phyloP scores from a whole-genome alignment of 106 monocot genomes.

The Alisma plantagoaquatica region DNA sequence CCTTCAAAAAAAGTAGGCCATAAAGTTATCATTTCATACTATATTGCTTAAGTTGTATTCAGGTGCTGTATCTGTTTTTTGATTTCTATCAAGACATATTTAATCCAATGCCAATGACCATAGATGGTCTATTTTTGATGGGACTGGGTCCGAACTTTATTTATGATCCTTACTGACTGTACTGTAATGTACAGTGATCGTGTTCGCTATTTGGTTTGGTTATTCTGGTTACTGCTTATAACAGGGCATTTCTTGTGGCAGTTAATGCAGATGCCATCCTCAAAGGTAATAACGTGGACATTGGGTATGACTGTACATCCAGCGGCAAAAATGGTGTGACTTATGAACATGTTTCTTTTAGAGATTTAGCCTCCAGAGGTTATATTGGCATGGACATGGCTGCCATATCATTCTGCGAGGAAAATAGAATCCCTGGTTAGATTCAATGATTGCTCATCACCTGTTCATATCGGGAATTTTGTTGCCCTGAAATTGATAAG shows the following conservation, averaged over 20 bases:
- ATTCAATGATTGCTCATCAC: neutral
- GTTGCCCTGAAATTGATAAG: neutral
- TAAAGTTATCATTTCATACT: neutral
- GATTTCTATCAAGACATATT: too few species aligned
- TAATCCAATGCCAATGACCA: too few species aligned
- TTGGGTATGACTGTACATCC: slow-evolving; percentile 53
- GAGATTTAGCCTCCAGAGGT: slow-evolving; percentile 59
- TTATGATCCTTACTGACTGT: too few species aligned
- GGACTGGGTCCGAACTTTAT: too few species aligned
- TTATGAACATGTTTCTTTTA: slow-evolving; percentile 87
- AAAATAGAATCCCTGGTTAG: slow-evolving; percentile 91
- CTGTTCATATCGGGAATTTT: neutral
- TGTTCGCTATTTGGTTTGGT: too few species aligned
- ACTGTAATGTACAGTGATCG: too few species aligned
- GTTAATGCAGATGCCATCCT: slow-evolving; percentile 87
- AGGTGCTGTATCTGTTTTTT: too few species aligned
- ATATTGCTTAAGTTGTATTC: too few species aligned
- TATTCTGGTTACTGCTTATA: too few species aligned
- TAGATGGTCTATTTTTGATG: too few species aligned
- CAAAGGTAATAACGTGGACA: slow-evolving; percentile 69
- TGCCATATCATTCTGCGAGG: slow-evolving; percentile 86
- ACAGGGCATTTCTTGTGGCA: slow-evolving; percentile 28
- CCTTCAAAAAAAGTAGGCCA: neutral
- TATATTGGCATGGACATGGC: slow-evolving; percentile 81
- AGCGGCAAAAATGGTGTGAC: slow-evolving; percentile 23